Percentiles rank a stretch among this genome's conserved stretches.
Conservation (phyloP, 2,329 filamentous ascomycete species). For the Alternaria arborescens region DNA sequence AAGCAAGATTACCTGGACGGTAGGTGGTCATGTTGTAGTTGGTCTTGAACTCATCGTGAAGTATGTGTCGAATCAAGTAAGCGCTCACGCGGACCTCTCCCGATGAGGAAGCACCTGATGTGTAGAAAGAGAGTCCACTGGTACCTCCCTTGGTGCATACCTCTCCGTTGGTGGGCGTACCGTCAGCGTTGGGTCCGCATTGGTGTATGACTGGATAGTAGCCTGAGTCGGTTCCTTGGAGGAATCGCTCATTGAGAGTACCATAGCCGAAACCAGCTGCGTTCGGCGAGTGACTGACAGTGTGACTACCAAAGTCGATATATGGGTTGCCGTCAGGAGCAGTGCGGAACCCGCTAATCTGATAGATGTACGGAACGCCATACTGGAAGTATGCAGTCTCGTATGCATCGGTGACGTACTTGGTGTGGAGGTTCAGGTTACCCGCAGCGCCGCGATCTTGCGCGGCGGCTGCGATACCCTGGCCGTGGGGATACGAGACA, state of each 20-base stretch:
- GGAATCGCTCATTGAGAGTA: conserved; percentile 7
- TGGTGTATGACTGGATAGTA: conserved; percentile 13
- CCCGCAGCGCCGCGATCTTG: conserved; percentile 15
- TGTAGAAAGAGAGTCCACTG: conserved; percentile 16
- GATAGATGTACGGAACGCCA: conserved; percentile 16
- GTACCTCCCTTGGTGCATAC: conserved; percentile 12
- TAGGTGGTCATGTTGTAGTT: conserved; percentile 17
- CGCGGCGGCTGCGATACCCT: conserved; percentile 16
- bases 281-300: conserved; percentile 18
- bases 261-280: conserved; percentile 11
- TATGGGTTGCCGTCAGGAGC: conserved; percentile 14
- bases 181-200: conserved; percentile 12
- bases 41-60: conserved; percentile 12
- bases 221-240: conserved; percentile 4
- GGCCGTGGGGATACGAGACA: conserved; percentile 17
- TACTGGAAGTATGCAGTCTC: conserved; percentile 19
- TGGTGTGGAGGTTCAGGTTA: conserved; percentile 17
- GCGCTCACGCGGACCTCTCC: conserved; percentile 16
- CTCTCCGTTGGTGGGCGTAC: not conserved
- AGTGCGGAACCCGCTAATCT: conserved; percentile 13
- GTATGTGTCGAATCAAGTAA: conserved; percentile 13
- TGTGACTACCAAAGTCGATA: conserved; percentile 18
- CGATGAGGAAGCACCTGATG: conserved; percentile 8
- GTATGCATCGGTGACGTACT: conserved; percentile 16
- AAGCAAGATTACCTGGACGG: conserved; percentile 15